A percentile compares a stretch with the other conserved stretches of the same genome.
Evolutionary conservation across 2,329 filamentous ascomycete genomes (phyloP).

Genomic region (Talaromyces sp.): DNA sequence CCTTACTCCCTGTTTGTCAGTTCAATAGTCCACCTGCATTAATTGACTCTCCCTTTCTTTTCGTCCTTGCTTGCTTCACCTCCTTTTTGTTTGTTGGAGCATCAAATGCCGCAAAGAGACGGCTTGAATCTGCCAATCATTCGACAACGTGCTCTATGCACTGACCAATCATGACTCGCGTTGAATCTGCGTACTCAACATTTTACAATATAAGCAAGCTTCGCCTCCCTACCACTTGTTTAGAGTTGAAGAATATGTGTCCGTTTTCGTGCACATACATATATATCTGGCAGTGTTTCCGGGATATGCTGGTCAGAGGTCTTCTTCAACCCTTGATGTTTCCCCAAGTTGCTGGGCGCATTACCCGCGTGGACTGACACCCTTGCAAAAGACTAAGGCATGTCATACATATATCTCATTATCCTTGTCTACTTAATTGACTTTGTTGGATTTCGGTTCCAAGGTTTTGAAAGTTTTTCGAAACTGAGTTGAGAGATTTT

Average conservation of each 20-base stretch:
- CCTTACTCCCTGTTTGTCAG: not conserved
- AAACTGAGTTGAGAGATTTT: not conserved
- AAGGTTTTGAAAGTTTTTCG: not conserved
- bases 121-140: constrained; percentile 18
- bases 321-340: not conserved
- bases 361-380: not conserved
- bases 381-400: constrained; percentile 6
- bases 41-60: not conserved
- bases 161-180: constrained; percentile 10
- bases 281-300: not conserved
- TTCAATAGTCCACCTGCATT: not conserved
- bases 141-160: constrained; percentile 20
- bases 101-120: constrained; percentile 2
- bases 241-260: not conserved
- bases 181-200: not conserved
- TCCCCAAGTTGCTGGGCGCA: not conserved
- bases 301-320: not conserved
- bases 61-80: not conserved
- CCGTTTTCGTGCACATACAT: not conserved
- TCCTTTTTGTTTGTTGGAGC: not conserved
- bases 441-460: not conserved
- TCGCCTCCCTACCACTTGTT: not conserved
- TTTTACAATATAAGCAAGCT: not conserved
- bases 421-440: not conserved
- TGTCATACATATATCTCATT: constrained; percentile 7